Evolutionary conservation across 345 rosid species (phyloP), one percentile per base, ranked within the genome.

Genomic region (Nephelium lappaceum): DNA sequence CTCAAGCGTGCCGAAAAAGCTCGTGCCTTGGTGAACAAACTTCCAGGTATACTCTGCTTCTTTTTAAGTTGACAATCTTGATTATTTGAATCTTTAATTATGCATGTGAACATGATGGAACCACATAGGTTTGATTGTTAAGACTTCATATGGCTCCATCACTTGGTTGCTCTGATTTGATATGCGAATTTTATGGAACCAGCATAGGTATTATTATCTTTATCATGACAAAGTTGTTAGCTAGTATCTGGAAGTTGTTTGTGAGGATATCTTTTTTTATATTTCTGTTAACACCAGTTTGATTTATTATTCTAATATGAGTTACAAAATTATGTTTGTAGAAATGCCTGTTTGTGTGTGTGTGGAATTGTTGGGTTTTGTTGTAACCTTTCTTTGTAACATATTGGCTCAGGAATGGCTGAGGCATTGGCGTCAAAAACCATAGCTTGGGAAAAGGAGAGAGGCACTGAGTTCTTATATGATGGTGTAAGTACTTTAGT

Each of bases 1-100:
- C 95, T 94, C 69, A 97, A 95, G 78, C 98, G 98, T 78, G 99
- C 99, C 69, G 99, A 94, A 85, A 97, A 93, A 87, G 99, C 99
- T 75, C 99, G 99, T 80, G 75, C 91, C 25, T 85, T 97, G 81
- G 98, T 93, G 75, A 92, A 84, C 81, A 97, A 97, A 82, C 92
- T 97, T 77, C 98, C 98, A 86, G 99, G 99, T 90, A 85, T 38
- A 25, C 36, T 2, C 57, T 55, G 64, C 64, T 47, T 60, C 36
- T 18, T 45, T 6, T 41, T 31, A 14, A 8, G 64, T 23, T 73
- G 57, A 36, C 67, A 42, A 47, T 10, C 55, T 24, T 24, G 19
- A 11, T 25, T 14, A 3, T 27, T 69, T 24, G 39, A 47, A 69
- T 53, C 41, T 49, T 25, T 70, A 25, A 2, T 60, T 23, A 23